phyloP scores from a whole-genome alignment of 1,139 yeast genomes.

The Yamadazyma diospyri region DNA sequence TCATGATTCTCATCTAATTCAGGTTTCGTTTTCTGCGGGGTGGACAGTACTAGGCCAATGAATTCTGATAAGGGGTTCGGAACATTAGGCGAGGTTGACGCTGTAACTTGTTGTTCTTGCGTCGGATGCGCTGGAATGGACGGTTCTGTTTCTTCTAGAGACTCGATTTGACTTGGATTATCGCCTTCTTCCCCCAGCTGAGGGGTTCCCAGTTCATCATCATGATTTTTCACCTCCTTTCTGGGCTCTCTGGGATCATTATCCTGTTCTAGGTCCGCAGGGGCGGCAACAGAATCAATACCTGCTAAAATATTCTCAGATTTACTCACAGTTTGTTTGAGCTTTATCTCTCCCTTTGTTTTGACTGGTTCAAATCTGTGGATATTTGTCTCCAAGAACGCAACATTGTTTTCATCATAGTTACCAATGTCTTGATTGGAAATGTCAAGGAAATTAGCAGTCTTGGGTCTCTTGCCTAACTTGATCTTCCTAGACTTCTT shows the following conservation, averaged over 20 bases:
- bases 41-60: too few relatives aligned
- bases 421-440: constrained; percentile 36
- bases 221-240: too few relatives aligned
- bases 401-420: constrained; percentile 32
- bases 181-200: too few relatives aligned
- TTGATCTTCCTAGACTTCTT: constrained; percentile 16
- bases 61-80: too few relatives aligned
- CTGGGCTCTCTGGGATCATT: background rate
- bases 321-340: too few relatives aligned
- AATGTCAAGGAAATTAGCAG: constrained; percentile 19
- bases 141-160: too few relatives aligned
- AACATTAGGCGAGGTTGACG: too few relatives aligned
- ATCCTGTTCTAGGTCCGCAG: background rate
- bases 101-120: too few relatives aligned
- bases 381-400: constrained; percentile 19
- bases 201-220: too few relatives aligned
- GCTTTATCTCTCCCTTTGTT: constrained; percentile 6
- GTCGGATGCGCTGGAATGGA: too few relatives aligned
- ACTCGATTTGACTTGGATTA: too few relatives aligned
- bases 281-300: background rate
- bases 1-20: constrained; percentile 2
- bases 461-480: constrained; percentile 13
- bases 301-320: too few relatives aligned
- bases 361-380: background rate
- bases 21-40: background rate